Percentiles rank a stretch among this genome's conserved stretches.
Conservation (phyloP, 768 basidiomycete species). For the Lentinula raphanica region DNA sequence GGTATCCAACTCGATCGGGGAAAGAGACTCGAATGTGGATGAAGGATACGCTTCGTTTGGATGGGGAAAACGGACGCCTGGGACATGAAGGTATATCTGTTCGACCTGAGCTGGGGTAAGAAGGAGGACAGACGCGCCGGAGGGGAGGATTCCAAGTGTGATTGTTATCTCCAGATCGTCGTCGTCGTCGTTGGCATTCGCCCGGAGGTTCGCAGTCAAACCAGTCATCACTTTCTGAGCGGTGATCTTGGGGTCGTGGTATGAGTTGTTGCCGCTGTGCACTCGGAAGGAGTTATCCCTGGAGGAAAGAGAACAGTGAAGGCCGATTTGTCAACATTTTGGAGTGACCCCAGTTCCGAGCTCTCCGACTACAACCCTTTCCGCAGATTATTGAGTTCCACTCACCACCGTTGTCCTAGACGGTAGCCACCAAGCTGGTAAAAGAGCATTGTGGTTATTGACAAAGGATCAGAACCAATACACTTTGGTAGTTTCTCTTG, state of each 20-base stretch:
- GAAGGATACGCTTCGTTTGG: not conserved
- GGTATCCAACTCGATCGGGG: constrained; percentile 1
- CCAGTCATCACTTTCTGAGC: not conserved
- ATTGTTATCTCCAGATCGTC: not conserved
- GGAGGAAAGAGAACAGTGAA: not conserved
- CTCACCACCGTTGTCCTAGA: not conserved
- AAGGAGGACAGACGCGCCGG: constrained; percentile 1
- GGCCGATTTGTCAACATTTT: not conserved
- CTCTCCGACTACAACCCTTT: not conserved
- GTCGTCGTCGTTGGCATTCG: not conserved
- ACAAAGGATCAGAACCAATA: not conserved
- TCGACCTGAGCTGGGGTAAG: not conserved
- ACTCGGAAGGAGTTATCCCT: not conserved
- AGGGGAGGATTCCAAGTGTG: not conserved
- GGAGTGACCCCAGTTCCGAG: not conserved
- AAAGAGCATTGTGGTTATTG: not conserved
- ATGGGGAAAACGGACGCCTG: not conserved
- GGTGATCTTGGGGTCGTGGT: not conserved
- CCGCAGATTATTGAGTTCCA: not conserved
- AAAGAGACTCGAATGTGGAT: not conserved
- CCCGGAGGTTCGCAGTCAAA: too few species aligned
- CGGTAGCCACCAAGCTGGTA: not conserved
- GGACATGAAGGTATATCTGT: not conserved
- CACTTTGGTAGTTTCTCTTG: too few species aligned
- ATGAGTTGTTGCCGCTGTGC: not conserved